Conservation (phyloP, 2,329 filamentous ascomycete species). For the Magnaporthiopsis rhizophila region DNA sequence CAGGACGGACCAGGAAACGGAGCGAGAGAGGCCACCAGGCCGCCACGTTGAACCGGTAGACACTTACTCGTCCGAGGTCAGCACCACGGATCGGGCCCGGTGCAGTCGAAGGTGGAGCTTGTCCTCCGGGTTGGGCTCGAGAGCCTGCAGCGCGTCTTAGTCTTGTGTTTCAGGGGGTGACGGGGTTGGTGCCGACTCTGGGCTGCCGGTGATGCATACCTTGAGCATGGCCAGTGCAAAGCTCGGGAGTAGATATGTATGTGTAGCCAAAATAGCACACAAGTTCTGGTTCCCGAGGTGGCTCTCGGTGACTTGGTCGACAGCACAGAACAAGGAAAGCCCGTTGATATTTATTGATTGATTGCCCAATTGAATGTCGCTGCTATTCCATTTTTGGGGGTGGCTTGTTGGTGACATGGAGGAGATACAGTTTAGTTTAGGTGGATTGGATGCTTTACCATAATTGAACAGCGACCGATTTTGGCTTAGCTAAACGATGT, state of each 20-base stretch:
- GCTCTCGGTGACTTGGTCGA: not conserved
- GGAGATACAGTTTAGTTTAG: no score
- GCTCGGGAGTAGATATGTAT: no score
- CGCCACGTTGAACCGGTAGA: not conserved
- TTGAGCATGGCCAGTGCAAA: not conserved
- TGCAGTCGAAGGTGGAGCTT: constrained; percentile 73
- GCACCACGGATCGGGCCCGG: constrained; percentile 72
- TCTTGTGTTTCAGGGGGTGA: not conserved
- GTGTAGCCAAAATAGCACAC: no score
- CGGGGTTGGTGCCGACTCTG: no score
- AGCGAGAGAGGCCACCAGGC: not conserved
- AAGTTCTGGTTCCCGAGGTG: no score
- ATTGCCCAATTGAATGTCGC: no score
- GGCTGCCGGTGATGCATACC: not conserved
- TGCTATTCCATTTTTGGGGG: no score
- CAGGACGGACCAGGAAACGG: not conserved
- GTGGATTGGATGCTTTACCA: no score
- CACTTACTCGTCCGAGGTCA: constrained; percentile 67
- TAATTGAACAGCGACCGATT: no score
- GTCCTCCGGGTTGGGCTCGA: constrained; percentile 51
- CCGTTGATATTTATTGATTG: no score
- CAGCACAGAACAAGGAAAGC: not conserved
- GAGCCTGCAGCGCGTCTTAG: constrained; percentile 17
- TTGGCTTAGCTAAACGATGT: not conserved
- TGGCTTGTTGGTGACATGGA: not conserved